phyloP scores from a whole-genome alignment of 192 early-diverging fungal species.

The Coemansia sp. region DNA sequence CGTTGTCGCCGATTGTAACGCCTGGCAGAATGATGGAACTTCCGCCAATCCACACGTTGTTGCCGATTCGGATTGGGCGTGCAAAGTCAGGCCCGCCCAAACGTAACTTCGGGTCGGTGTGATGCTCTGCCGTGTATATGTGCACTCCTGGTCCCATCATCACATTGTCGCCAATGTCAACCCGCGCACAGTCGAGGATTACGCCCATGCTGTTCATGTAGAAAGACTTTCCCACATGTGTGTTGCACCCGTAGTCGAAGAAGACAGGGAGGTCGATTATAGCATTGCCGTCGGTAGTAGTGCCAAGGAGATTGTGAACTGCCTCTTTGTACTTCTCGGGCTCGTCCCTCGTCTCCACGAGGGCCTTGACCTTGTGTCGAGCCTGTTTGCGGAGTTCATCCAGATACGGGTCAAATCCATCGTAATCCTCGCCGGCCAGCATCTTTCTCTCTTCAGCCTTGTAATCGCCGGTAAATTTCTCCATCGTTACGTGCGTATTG shows the following conservation, averaged over 20 bases:
- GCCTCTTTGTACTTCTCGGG: slow-evolving; percentile 19
- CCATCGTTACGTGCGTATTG: neutral
- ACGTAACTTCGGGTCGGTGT: slow-evolving; percentile 57
- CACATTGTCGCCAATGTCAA: slow-evolving; percentile 73
- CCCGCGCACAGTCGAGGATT: slow-evolving; percentile 71
- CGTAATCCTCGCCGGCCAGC: slow-evolving; percentile 63
- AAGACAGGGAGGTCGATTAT: slow-evolving; percentile 68
- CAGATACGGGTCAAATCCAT: slow-evolving; percentile 59
- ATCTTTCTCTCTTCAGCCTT: slow-evolving; percentile 63
- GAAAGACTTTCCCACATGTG: slow-evolving; percentile 66
- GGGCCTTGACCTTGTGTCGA: slow-evolving; percentile 29
- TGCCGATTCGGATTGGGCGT: slow-evolving; percentile 64
- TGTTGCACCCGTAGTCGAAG: slow-evolving; percentile 80
- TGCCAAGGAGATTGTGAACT: slow-evolving; percentile 58
- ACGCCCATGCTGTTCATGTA: slow-evolving; percentile 76
- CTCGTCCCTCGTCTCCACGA: slow-evolving; percentile 28
- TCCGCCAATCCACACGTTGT: slow-evolving; percentile 89
- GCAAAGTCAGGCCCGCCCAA: slow-evolving; percentile 25
- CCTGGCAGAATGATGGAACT: slow-evolving; percentile 77
- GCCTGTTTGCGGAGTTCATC: slow-evolving; percentile 25
- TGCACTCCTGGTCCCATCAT: slow-evolving; percentile 78
- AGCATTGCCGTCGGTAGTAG: slow-evolving; percentile 55
- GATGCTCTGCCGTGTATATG: slow-evolving; percentile 72
- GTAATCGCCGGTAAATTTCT: slow-evolving; percentile 5
- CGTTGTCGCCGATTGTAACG: slow-evolving; percentile 82